phyloP scores from a whole-genome alignment of 805 yeast species.

The Candida piceae region DNA sequence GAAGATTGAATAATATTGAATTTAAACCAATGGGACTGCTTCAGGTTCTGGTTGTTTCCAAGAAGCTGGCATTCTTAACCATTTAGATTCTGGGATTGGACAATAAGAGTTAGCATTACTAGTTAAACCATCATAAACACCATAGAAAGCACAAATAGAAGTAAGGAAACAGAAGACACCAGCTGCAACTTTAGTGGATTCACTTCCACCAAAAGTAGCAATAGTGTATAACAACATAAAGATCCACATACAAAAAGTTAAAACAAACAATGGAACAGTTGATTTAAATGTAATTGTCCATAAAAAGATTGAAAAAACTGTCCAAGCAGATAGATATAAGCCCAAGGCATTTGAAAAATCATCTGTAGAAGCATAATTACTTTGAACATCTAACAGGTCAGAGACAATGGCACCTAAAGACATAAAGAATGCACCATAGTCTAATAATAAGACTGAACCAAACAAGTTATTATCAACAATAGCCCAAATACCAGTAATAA shows the following conservation, averaged over 20 bases:
- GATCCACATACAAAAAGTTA: constrained; percentile 37
- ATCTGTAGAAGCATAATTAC: constrained; percentile 32
- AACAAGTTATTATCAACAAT: constrained; percentile 42
- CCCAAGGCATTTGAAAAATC: constrained; percentile 41
- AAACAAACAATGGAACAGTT: constrained; percentile 33
- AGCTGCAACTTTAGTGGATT: constrained; percentile 32
- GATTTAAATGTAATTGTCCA: constrained; percentile 41
- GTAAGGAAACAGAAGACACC: constrained; percentile 41
- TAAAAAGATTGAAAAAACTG: constrained; percentile 40
- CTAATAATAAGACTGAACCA: constrained; percentile 43
- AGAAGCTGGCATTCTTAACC: constrained; percentile 30
- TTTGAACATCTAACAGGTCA: constrained; percentile 37
- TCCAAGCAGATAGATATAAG: constrained; percentile 43
- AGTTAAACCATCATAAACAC: constrained; percentile 38
- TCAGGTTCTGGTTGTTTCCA: constrained; percentile 21
- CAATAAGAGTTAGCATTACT: constrained; percentile 21
- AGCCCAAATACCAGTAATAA: constrained; percentile 45
- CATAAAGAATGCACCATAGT: constrained; percentile 48
- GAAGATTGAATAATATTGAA: too few relatives aligned
- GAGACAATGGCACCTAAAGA: constrained; percentile 41
- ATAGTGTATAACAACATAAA: constrained; percentile 31
- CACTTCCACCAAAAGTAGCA: constrained; percentile 31
- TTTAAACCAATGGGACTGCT: constrained; percentile 13
- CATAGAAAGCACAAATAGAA: constrained; percentile 38
- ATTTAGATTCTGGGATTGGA: constrained; percentile 24